These are phyloP conservation scores for Hypoxylon sp. DNA, from an alignment of 2,329 filamentous ascomycete species.

Conservation along the genomic window DNA sequence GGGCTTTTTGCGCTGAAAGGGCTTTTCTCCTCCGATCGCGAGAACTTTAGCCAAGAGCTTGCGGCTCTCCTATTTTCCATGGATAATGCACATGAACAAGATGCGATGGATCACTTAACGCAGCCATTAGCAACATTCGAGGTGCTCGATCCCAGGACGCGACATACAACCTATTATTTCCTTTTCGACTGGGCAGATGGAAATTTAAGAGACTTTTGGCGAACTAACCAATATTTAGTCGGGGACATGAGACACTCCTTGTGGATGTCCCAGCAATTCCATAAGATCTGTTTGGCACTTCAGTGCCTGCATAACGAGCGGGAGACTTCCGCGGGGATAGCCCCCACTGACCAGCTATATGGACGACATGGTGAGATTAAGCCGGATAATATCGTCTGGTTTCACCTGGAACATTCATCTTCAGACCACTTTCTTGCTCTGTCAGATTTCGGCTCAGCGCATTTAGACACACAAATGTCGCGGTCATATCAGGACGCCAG, in stretches of 20 bases:
- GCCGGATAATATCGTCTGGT: constrained; percentile 53
- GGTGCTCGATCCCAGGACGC: constrained; percentile 2
- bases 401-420: constrained; percentile 9
- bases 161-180: constrained; percentile 29
- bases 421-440: constrained; percentile 47
- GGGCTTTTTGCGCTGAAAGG: constrained; percentile 35
- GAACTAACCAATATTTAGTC: not conserved
- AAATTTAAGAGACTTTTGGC: constrained; percentile 35
- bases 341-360: constrained; percentile 35
- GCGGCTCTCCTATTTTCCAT: constrained; percentile 32
- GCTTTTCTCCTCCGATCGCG: constrained; percentile 19
- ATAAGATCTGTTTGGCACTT: constrained; percentile 29
- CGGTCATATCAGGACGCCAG: constrained; percentile 44
- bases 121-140: constrained; percentile 36
- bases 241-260: constrained; percentile 9
- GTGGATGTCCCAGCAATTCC: constrained; percentile 32
- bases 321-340: constrained; percentile 9
- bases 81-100: constrained; percentile 12
- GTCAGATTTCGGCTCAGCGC: constrained; percentile 51
- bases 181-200: constrained; percentile 41
- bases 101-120: too few relatives aligned
- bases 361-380: constrained; percentile 54
- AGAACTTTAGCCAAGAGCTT: constrained; percentile 32
- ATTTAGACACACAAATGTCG: constrained; percentile 51
- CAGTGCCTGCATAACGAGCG: constrained; percentile 39